Percentiles rank a stretch among this genome's conserved stretches.
Conservation (phyloP, 1,284 basidiomycete genomes). For the Trichosporon sp. region DNA sequence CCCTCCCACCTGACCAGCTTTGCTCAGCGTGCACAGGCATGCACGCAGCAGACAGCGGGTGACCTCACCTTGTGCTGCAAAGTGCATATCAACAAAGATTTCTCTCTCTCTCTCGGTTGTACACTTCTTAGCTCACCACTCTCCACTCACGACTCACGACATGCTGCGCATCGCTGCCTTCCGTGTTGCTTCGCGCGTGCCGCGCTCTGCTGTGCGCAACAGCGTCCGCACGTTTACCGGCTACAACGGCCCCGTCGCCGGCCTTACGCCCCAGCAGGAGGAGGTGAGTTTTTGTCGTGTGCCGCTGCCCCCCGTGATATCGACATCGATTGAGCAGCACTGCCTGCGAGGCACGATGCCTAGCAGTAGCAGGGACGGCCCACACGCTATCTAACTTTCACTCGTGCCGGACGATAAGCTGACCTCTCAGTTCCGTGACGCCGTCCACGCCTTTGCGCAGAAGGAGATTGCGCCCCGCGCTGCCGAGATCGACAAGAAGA, state of each 20-base stretch:
- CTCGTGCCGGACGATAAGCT: background rate
- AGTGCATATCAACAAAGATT: background rate
- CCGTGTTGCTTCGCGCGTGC: background rate
- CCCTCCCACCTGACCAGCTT: too few relatives aligned
- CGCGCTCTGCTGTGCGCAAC: background rate
- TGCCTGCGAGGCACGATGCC: too few relatives aligned
- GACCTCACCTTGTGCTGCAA: background rate
- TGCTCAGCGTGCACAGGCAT: too few relatives aligned
- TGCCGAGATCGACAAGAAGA: conserved; percentile 73
- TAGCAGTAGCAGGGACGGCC: background rate
- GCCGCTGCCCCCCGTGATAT: too few relatives aligned
- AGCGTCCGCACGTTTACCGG: conserved; percentile 28
- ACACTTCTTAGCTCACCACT: background rate
- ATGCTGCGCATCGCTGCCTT: conserved; percentile 1
- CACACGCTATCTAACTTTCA: background rate
- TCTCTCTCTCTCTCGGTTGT: background rate
- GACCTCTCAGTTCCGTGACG: conserved; percentile 63
- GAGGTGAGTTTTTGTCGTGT: conserved; percentile 68
- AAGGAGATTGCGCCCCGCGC: conserved; percentile 75
- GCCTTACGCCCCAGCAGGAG: conserved; percentile 73
- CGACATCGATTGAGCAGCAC: too few relatives aligned
- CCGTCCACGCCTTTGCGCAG: conserved; percentile 69
- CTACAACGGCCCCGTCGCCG: conserved; percentile 72
- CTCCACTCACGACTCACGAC: background rate
- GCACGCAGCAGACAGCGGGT: too few relatives aligned